Base-by-base conservation (phyloP, 805 yeast species). In the Candida ortonii region DNA sequence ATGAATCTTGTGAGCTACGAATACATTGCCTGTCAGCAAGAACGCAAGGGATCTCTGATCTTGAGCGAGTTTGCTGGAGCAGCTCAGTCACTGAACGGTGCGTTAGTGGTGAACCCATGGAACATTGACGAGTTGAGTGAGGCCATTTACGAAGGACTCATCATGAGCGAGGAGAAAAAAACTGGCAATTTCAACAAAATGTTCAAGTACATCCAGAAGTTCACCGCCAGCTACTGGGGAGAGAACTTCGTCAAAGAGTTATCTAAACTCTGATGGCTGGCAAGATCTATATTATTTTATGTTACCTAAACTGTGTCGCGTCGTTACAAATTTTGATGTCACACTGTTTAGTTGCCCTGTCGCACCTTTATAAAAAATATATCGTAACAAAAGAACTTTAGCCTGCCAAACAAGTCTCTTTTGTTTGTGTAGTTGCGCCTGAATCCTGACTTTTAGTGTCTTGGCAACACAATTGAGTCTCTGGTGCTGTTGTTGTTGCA, bases 41-140 rank as follows among this genome's bases (percentile, higher is more conserved):
- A 80, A 29, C 78, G 78, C 42, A 80, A 87, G 44, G 99, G 99
- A 7, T 78, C 88, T 3, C 69, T 93, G 48, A 84, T 93, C 30
- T 61, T 93, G 43, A 82, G 95, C 25, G 99, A 93, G 64, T 93
- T 93, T 64, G 93, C 98, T 0, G 99, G 99, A 30, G 98, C 98
- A n/a, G 97, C 98, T 1, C 99, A 93, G 64, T 84, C 95, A 1
- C 68, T 93, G 44, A 90, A 93, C 55, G 99, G 99, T 16, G 88
- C 96, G 1, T 59, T 90, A 10, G 78, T 93, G 39, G 95, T 93
- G 14, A 93, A 93, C 55, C 99, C 99, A 3, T 93, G 99, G 99
- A 93, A 90, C 57, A 90, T 89, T 15, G 98, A 93, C 48, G 98
- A 93, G 49, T 62, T 90, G 55, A 79, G 94, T 13, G 84, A 77